Base-by-base conservation (phyloP, 2,329 filamentous ascomycete genomes). In the Ophiostoma pallidulum region DNA sequence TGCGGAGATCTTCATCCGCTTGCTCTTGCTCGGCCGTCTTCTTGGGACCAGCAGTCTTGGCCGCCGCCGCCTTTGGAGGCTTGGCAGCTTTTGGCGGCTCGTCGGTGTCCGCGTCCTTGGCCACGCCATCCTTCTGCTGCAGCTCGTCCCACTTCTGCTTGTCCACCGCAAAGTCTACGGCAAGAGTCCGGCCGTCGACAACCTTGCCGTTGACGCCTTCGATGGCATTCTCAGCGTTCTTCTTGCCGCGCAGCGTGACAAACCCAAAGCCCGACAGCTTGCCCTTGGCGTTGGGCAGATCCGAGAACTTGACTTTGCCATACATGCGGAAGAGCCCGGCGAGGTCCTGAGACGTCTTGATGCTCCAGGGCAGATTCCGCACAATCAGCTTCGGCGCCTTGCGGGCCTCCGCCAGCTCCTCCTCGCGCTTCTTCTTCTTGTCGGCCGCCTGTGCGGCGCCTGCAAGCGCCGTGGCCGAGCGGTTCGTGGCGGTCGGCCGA, bases 111-210 rank as follows among this genome's bases (percentile, higher is more conserved):
- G 64, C 64, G 5, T 56, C 53, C 4, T 58, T 56, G 12, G 55
- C 53, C 14, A 47, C 44, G 18, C 50, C 49, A 62, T 66, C 64
- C 20, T 59, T 58, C 39, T 69, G 62, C 46, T 80, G 73, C 53
- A 80, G 71, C 52, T 80, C 74, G 53, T 90, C 77, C 88, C 88
- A 98, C 7, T 83, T 80, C 36, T 82, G 75, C 68, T 94, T 95
- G 51, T 96, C 88, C 4, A 97, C 89, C 28, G 94, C 91, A 87
- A 88, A 98, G 67, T 98, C 92, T 7, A 98, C 92, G 24, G 91
- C 92, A 51, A 98, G 66, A 8, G 82, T 84, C 58, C 92, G 78
- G 2, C 90, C 92, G 62, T 95, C 90, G 18, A 98, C 75, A 52
- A 85, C 79, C 62, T 87, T 96, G 50, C 91, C 92, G 65, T 97